Evolutionary conservation across 768 basidiomycete species (phyloP).

Genomic region (Sporobolomyces roseus): DNA sequence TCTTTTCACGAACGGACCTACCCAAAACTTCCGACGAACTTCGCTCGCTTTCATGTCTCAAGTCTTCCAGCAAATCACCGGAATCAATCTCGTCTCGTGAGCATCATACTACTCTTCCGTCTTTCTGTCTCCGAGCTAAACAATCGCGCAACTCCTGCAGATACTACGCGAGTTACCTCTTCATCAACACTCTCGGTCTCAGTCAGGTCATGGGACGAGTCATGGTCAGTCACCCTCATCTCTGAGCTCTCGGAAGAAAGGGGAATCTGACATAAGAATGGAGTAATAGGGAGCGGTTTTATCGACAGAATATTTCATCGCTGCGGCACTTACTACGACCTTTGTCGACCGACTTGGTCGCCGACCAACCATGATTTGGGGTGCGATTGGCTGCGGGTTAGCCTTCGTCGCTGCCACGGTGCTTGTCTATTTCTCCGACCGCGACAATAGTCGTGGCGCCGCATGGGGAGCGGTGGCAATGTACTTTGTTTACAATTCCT

Average conservation of each 20-base stretch:
- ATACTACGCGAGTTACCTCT: slow-evolving; percentile 19
- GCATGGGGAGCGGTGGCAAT: slow-evolving; percentile 13
- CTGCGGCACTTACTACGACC: background rate
- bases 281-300: background rate
- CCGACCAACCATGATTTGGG: background rate
- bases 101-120: too few relatives aligned
- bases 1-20: slow-evolving; percentile 45
- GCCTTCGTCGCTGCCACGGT: slow-evolving; percentile 4
- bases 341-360: slow-evolving; percentile 16
- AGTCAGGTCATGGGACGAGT: slow-evolving; percentile 1
- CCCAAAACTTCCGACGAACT: slow-evolving; percentile 50
- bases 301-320: slow-evolving; percentile 3
- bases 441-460: background rate
- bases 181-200: slow-evolving; percentile 49
- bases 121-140: too few relatives aligned
- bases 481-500: slow-evolving; percentile 12
- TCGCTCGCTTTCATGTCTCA: slow-evolving; percentile 50
- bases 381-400: background rate
- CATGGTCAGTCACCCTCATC: too few relatives aligned
- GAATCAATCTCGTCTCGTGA: slow-evolving; percentile 49
- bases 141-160: too few relatives aligned
- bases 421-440: slow-evolving; percentile 4
- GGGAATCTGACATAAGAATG: too few relatives aligned
- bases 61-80: slow-evolving; percentile 48
- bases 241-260: too few relatives aligned